phyloP scores from a whole-genome alignment of 2,329 filamentous ascomycete species.

The Cladophialophora exuberans region DNA sequence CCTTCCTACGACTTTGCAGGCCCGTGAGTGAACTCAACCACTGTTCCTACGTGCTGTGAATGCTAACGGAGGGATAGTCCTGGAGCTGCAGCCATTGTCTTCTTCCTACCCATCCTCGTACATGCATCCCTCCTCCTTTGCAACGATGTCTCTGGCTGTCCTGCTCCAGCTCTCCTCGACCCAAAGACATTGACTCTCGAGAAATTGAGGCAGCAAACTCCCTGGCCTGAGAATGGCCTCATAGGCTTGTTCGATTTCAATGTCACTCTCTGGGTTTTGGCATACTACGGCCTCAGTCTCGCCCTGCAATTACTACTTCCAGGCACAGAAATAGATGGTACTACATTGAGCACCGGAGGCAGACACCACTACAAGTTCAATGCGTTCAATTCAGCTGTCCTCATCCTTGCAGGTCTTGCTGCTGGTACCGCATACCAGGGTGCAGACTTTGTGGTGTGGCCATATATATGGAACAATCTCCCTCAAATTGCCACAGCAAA shows the following conservation, averaged over 20 bases:
- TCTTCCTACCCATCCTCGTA: conserved; percentile 76
- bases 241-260: conserved; percentile 70
- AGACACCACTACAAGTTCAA: conserved; percentile 83
- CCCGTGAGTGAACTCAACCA: conserved; percentile 42
- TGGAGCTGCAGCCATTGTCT: conserved; percentile 76
- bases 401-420: conserved; percentile 71
- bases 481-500: conserved; percentile 82
- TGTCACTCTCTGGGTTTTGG: conserved; percentile 70
- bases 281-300: conserved; percentile 77
- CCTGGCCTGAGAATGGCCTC: conserved; percentile 76
- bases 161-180: conserved; percentile 76
- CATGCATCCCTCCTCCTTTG: conserved; percentile 83
- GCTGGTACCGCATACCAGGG: conserved; percentile 78
- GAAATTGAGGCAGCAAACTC: conserved; percentile 76
- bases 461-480: conserved; percentile 90
- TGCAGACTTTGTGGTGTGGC: conserved; percentile 84
- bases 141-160: conserved; percentile 92
- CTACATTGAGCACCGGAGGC: conserved; percentile 69
- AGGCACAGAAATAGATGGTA: conserved; percentile 71
- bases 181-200: conserved; percentile 72
- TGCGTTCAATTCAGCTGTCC: conserved; percentile 72
- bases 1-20: conserved; percentile 53
- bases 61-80: conserved; percentile 54
- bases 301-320: conserved; percentile 77
- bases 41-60: not conserved